A percentile compares a stretch with the other conserved stretches of the same genome.
These are phyloP conservation scores for Moniliophthora roreri DNA, from an alignment of 1,284 basidiomycete species.

Conservation along the genomic window DNA sequence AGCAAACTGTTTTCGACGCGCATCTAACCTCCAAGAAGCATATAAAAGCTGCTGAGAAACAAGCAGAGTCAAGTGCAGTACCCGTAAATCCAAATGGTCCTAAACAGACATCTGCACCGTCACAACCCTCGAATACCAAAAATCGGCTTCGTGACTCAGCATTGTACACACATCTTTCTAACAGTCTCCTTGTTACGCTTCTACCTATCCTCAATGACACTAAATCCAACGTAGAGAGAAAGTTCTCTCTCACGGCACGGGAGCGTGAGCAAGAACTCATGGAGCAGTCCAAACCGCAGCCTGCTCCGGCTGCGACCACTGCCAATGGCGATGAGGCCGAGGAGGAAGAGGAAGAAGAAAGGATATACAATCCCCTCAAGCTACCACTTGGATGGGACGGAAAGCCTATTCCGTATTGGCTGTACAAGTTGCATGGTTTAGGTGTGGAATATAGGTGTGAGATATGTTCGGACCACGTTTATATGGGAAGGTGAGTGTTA, in stretches of 20 bases:
- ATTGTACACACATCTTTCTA: slow-evolving; percentile 69
- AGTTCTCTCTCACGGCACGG: slow-evolving; percentile 92
- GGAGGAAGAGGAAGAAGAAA: slow-evolving; percentile 92
- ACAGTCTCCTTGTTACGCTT: slow-evolving; percentile 66
- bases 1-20: slow-evolving; percentile 97
- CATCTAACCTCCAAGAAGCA: slow-evolving; percentile 96
- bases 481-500: slow-evolving; percentile 80
- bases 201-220: slow-evolving; percentile 81
- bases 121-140: slow-evolving; percentile 41
- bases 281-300: slow-evolving; percentile 76
- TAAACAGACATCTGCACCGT: slow-evolving; percentile 26
- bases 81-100: slow-evolving; percentile 65
- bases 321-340: slow-evolving; percentile 39
- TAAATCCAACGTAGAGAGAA: slow-evolving; percentile 93
- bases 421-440: slow-evolving; percentile 97
- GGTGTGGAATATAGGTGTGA: slow-evolving; percentile 98
- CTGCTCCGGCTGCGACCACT: slow-evolving; percentile 42
- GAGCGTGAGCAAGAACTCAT: slow-evolving; percentile 93
- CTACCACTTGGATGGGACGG: slow-evolving; percentile 98
- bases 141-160: slow-evolving; percentile 72
- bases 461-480: slow-evolving; percentile 95
- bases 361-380: slow-evolving; percentile 97
- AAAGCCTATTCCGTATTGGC: slow-evolving; percentile 98
- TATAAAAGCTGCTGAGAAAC: slow-evolving; percentile 82
- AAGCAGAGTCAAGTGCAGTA: slow-evolving; percentile 54